These are phyloP conservation scores for Fusarium heterosporum DNA, from an alignment of 2,329 filamentous ascomycete genomes.

Conservation along the genomic window DNA sequence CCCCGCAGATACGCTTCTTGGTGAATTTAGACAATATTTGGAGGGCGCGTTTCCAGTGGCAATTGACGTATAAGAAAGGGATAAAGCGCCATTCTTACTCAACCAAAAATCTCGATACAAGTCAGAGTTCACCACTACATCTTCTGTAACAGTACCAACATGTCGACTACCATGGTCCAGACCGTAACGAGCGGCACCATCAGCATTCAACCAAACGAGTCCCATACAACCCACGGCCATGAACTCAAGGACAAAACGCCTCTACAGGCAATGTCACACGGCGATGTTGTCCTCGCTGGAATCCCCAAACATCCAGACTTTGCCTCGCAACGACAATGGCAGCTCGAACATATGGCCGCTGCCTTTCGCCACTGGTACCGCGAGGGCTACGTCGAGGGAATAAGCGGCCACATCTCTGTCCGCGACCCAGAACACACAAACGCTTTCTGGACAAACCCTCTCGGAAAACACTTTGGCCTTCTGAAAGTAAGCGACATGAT, in stretches of 20 bases:
- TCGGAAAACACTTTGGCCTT: slow-evolving; percentile 74
- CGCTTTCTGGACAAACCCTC: slow-evolving; percentile 74
- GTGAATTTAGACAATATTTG: slow-evolving; percentile 7
- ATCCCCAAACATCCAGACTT: slow-evolving; percentile 45
- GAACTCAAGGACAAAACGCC: slow-evolving; percentile 43
- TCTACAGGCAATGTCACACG: slow-evolving; percentile 46
- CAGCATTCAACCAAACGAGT: slow-evolving; percentile 32
- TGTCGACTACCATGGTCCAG: neutral
- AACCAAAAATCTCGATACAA: neutral
- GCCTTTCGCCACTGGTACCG: slow-evolving; percentile 76
- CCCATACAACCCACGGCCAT: slow-evolving; percentile 36
- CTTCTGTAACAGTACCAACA: neutral
- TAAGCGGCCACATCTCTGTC: slow-evolving; percentile 74
- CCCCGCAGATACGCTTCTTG: slow-evolving; percentile 3
- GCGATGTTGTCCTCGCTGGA: slow-evolving; percentile 40
- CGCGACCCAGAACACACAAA: slow-evolving; percentile 70
- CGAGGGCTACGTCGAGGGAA: slow-evolving; percentile 75
- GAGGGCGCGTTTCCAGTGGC: slow-evolving; percentile 28
- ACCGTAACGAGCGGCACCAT: slow-evolving; percentile 6
- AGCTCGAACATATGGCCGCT: slow-evolving; percentile 71
- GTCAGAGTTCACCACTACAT: neutral
- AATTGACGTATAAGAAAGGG: neutral
- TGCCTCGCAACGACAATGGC: slow-evolving; percentile 45
- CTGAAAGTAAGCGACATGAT: slow-evolving; percentile 76
- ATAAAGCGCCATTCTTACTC: neutral